A percentile compares a stretch with the other conserved stretches of the same genome.
phyloP scores from a whole-genome alignment of 768 basidiomycete genomes.

The Pleurotus tuber-regium region DNA sequence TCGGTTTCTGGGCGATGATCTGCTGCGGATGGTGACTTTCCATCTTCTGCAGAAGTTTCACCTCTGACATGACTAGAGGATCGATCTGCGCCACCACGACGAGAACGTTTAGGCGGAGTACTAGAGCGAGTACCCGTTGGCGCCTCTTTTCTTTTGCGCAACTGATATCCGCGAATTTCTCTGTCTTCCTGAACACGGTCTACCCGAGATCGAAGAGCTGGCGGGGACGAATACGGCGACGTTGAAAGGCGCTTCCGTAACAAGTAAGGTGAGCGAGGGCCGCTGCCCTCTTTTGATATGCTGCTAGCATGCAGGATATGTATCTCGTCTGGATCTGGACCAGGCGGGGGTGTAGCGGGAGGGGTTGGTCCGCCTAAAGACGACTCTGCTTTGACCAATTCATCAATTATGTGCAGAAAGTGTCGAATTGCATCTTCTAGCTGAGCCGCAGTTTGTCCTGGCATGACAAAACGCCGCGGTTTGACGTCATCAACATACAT shows the following conservation, averaged over 20 bases:
- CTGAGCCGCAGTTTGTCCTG: constrained; percentile 15
- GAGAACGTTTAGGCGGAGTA: neutral
- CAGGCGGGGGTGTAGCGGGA: neutral
- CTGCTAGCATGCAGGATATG: neutral
- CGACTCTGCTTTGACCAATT: neutral
- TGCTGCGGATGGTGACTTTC: neutral
- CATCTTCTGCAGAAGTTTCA: neutral
- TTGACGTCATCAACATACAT: neutral
- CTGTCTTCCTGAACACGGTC: neutral
- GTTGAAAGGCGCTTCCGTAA: neutral
- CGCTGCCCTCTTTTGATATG: neutral
- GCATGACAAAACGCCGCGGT: constrained; percentile 20
- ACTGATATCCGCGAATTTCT: neutral
- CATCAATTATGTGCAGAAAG: constrained; percentile 14
- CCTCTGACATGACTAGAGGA: neutral
- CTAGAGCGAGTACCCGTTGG: neutral
- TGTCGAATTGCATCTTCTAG: constrained; percentile 13
- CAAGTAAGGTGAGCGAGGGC: neutral
- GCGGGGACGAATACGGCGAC: neutral
- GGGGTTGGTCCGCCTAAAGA: neutral
- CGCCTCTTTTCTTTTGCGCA: constrained; percentile 2
- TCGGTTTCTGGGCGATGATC: too few species aligned
- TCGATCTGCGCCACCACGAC: neutral
- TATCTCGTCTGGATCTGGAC: neutral
- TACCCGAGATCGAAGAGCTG: neutral